These are phyloP conservation scores for Heimioporus sp. DNA, from an alignment of 768 basidiomycete genomes.

Conservation along the genomic window DNA sequence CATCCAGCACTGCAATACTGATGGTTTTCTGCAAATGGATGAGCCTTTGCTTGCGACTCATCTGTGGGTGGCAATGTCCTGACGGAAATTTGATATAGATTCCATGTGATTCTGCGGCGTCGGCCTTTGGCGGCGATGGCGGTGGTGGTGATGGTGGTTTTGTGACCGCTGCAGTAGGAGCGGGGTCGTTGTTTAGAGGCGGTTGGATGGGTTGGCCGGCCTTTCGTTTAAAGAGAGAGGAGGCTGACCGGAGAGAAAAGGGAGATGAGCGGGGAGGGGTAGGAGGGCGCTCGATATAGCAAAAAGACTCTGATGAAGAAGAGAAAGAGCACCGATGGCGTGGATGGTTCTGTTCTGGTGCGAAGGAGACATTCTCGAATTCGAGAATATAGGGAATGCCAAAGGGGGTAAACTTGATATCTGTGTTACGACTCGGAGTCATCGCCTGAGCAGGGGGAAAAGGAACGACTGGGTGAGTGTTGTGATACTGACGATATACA, in stretches of 20 bases:
- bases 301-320: constrained; percentile 25
- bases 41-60: constrained; percentile 22
- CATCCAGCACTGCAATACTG: constrained; percentile 35
- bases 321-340: constrained; percentile 6
- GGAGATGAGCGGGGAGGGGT: constrained; percentile 7
- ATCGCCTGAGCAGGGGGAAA: too few species aligned
- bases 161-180: background rate
- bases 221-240: constrained; percentile 28
- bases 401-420: constrained; percentile 28
- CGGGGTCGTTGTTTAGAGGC: background rate
- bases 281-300: constrained; percentile 24
- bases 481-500: too few species aligned
- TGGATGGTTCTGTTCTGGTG: constrained; percentile 1
- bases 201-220: background rate
- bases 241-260: constrained; percentile 9
- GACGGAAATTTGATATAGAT: constrained; percentile 26
- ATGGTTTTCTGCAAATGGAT: constrained; percentile 35
- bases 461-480: too few species aligned
- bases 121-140: background rate
- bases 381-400: constrained; percentile 30
- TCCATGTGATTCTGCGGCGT: constrained; percentile 7
- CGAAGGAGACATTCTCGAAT: constrained; percentile 28
- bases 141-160: constrained; percentile 22
- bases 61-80: background rate
- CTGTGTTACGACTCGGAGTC: too few species aligned